Conservation (phyloP, 164 flowering plant species). For the Buxus sempervirens region DNA sequence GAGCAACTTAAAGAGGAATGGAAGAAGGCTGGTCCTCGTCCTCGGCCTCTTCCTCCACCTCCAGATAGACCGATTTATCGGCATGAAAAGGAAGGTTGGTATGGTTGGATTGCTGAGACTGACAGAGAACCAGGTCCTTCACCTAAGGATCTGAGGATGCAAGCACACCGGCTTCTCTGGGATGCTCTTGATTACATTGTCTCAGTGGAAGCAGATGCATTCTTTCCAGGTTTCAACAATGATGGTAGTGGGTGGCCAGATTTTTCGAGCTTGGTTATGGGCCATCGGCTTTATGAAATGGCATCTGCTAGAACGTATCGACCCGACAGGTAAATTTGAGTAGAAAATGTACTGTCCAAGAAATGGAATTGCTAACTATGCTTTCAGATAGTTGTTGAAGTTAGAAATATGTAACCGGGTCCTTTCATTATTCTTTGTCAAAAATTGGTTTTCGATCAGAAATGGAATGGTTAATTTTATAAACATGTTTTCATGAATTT, state of each 20-base stretch:
- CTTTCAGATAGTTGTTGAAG: too few relatives aligned
- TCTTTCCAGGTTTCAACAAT: slow-evolving; percentile 87
- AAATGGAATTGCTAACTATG: neutral
- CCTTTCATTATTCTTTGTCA: too few relatives aligned
- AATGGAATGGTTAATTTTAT: too few relatives aligned
- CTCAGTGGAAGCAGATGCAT: slow-evolving; percentile 92
- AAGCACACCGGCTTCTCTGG: slow-evolving; percentile 87
- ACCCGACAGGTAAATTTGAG: slow-evolving; percentile 81
- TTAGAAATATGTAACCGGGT: too few relatives aligned
- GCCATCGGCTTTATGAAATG: slow-evolving; percentile 76
- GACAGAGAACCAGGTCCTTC: slow-evolving; percentile 85
- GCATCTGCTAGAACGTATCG: slow-evolving; percentile 84
- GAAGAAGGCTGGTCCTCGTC: slow-evolving; percentile 93
- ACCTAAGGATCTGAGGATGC: slow-evolving; percentile 54
- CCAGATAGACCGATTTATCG: slow-evolving; percentile 84
- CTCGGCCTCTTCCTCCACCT: slow-evolving; percentile 99
- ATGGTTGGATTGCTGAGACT: slow-evolving; percentile 88
- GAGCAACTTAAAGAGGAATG: slow-evolving; percentile 69
- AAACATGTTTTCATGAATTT: too few relatives aligned
- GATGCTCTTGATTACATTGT: slow-evolving; percentile 96
- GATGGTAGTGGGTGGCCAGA: slow-evolving; percentile 92
- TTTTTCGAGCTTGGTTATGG: slow-evolving; percentile 93
- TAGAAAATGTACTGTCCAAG: neutral
- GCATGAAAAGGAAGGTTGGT: slow-evolving; percentile 99
- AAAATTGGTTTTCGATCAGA: too few relatives aligned